Base-by-base conservation (phyloP, 2,329 filamentous ascomycete genomes). In the Penicillium aurantiogriseum region DNA sequence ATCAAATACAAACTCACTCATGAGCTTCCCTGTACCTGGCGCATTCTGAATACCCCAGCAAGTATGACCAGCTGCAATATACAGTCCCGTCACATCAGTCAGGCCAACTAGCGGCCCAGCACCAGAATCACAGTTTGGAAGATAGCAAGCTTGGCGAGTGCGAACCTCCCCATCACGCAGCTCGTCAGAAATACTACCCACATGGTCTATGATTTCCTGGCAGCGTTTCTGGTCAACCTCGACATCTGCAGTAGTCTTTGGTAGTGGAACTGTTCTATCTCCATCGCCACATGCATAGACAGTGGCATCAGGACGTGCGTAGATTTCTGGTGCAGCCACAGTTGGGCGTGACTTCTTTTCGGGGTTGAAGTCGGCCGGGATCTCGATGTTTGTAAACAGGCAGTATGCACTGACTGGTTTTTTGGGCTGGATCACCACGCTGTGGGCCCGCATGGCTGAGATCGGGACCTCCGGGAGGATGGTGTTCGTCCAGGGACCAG, bases 41-140 rank as follows among this genome's bases (percentile, higher is more conserved):
- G 87, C 91, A 77, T 99, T 97, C 77, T 97, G 93, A 23, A 99
- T 96, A 0, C 94, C 94, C 94, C 94, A 99, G 77, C 93, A 97
- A 1, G 92, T 96, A 79, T 99, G 94, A 0, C 94, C 94, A 0
- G 91, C 84, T 0, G 94, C 94, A 58, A 97, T 80, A 73, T 89
- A 88, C 43, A 97, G 69, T 0, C 92, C 92, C 7, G 85, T 83
- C 0, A 88, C 85, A 2, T 83, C 83, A 8, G 92, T 92, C 52
- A 82, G 79, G 0, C 94, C 94, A 25, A 97, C 83, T 49, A 97
- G 74, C 5, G 94, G 93, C 0, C 85, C 86, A n/a, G 87, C 85
- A 68, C 75, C 23, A 74, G 77, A 54, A 72, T 76, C 58, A 92
- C 89, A 63, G 47, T 88, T 89, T 0, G 94, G 94, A 49, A 99